Conservation (phyloP, 192 early-diverging fungal species). For the Linnemannia elongata region DNA sequence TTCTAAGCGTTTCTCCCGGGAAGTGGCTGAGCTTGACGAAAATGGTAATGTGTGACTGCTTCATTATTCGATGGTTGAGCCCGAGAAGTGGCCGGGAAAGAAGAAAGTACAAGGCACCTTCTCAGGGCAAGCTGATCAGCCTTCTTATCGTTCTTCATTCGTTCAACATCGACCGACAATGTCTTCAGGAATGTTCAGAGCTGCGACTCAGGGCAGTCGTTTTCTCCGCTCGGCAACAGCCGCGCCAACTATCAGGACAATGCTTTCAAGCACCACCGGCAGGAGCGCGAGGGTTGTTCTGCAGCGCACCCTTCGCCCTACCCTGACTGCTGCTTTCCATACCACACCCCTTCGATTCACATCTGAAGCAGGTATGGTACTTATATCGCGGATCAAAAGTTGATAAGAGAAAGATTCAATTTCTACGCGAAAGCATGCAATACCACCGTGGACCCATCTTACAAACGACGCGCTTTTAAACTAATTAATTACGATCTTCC, state of each 20-base stretch:
- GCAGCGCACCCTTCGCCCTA: constrained; percentile 26
- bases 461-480: not conserved
- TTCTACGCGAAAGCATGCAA: no score
- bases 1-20: no score
- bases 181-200: constrained; percentile 40
- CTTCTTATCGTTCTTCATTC: not conserved
- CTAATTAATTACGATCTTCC: not conserved
- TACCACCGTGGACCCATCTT: no score
- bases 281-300: not conserved
- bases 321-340: constrained; percentile 39
- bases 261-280: not conserved
- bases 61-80: not conserved
- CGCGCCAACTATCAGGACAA: not conserved
- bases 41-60: not conserved
- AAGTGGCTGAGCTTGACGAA: constrained; percentile 6
- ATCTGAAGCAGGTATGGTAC: constrained; percentile 28
- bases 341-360: constrained; percentile 18
- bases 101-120: not conserved
- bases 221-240: not conserved
- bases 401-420: not conserved
- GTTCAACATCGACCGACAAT: constrained; percentile 13
- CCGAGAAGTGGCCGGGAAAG: not conserved
- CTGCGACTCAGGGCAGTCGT: constrained; percentile 11
- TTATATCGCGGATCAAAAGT: not conserved
- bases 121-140: not conserved